Conservation (phyloP, 805 yeast species). For the Candida coleopterorum region DNA sequence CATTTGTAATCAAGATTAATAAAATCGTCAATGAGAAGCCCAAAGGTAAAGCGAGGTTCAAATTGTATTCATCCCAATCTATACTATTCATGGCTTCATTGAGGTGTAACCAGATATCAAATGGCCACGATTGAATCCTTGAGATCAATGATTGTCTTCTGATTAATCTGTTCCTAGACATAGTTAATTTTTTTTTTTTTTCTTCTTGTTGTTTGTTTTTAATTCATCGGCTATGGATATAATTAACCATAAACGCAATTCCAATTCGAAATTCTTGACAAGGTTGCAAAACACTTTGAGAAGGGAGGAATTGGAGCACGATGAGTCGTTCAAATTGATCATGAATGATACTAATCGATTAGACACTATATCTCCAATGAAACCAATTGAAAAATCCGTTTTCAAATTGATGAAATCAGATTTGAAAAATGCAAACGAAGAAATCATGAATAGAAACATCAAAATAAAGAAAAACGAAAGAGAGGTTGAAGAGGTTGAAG, state of each 20-base stretch:
- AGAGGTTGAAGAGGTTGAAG: not conserved
- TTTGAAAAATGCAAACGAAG: not conserved
- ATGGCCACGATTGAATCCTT: conserved; percentile 30
- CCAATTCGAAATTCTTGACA: not conserved
- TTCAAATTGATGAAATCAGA: not conserved
- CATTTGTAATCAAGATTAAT: conserved; percentile 10
- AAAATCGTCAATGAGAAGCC: conserved; percentile 17
- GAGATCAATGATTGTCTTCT: conserved; percentile 27
- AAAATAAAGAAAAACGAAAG: not conserved
- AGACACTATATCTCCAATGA: not conserved
- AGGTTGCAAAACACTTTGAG: not conserved
- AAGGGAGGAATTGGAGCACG: not conserved
- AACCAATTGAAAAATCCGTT: not conserved
- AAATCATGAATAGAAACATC: not conserved
- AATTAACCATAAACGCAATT: not conserved
- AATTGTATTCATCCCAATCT: conserved; percentile 38
- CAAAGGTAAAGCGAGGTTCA: conserved; percentile 25
- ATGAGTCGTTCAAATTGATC: not conserved
- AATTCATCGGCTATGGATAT: not conserved
- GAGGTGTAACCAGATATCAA: conserved; percentile 30
- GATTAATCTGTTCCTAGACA: conserved; percentile 11
- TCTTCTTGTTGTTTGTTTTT: conserved; percentile 1
- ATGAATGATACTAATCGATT: not conserved
- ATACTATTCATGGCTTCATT: conserved; percentile 35
- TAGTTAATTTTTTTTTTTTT: not conserved